These are phyloP conservation scores for Salix exigua DNA, from an alignment of 345 rosid species.

Conservation along the genomic window DNA sequence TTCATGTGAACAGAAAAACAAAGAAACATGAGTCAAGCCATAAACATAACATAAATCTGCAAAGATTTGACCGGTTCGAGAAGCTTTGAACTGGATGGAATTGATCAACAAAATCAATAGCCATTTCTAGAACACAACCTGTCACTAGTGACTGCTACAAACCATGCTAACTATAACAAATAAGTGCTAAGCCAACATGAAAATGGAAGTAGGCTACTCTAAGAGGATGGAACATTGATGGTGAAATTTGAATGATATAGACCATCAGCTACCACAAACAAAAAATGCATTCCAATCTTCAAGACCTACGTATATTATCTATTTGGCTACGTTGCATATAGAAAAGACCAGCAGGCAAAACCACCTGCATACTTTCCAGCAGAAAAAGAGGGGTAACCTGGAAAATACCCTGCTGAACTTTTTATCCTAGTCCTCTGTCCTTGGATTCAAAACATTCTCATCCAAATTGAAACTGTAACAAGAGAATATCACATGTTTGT, in stretches of 20 bases:
- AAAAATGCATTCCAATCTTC: not conserved
- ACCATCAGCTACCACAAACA: not conserved
- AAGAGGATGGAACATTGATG: not conserved
- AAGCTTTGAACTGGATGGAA: not conserved
- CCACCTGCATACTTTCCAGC: too few species aligned
- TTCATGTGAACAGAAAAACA: constrained; percentile 5
- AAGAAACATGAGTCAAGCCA: not conserved
- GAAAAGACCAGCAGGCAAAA: not conserved
- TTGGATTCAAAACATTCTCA: not conserved
- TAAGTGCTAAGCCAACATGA: not conserved
- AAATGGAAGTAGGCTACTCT: not conserved
- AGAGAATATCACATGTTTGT: not conserved
- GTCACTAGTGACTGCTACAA: not conserved
- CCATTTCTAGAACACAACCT: not conserved
- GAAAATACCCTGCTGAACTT: not conserved
- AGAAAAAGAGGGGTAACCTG: too few species aligned
- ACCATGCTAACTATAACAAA: not conserved
- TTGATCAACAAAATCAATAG: not conserved
- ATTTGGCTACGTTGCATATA: not conserved
- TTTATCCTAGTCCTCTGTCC: not conserved
- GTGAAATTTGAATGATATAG: not conserved
- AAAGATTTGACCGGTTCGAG: not conserved
- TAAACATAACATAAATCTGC: not conserved
- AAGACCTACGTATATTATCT: not conserved
- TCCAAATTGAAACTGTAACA: not conserved